These are phyloP conservation scores for Primulina eburnea DNA, from an alignment of 257 asterid species.

Conservation along the genomic window DNA sequence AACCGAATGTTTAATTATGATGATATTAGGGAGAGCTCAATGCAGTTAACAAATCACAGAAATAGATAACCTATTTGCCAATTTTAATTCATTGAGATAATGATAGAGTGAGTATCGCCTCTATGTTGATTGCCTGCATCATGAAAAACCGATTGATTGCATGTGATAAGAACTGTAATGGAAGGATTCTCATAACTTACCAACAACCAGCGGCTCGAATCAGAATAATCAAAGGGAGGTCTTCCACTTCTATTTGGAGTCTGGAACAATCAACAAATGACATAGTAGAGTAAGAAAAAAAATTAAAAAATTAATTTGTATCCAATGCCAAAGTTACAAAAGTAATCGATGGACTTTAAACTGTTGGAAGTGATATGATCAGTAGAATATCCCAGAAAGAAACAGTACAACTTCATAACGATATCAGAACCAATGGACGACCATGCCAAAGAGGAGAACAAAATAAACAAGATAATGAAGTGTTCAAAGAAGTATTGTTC, in stretches of 20 bases:
- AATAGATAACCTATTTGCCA: too few species aligned
- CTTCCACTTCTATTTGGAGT: slow-evolving; percentile 83
- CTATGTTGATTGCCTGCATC: background rate
- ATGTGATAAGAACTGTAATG: slow-evolving; percentile 12
- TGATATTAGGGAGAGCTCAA: too few species aligned
- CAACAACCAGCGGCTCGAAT: slow-evolving; percentile 89
- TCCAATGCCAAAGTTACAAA: slow-evolving; percentile 3
- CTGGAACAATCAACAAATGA: slow-evolving; percentile 40
- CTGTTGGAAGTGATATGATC: background rate
- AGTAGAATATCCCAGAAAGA: slow-evolving; percentile 4
- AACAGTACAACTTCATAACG: slow-evolving; percentile 9
- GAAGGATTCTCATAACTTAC: slow-evolving; percentile 39
- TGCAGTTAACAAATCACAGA: too few species aligned
- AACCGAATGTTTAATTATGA: too few species aligned
- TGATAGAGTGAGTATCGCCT: too few species aligned
- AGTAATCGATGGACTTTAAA: slow-evolving; percentile 12
- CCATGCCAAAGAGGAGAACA: background rate
- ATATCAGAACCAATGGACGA: slow-evolving; percentile 16
- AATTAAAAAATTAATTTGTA: background rate
- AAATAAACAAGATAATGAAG: slow-evolving; percentile 8
- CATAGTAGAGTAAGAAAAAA: slow-evolving; percentile 23
- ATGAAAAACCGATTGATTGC: background rate
- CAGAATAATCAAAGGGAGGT: slow-evolving; percentile 81
- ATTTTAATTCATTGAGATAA: too few species aligned
- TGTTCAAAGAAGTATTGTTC: slow-evolving; percentile 3